phyloP scores from a whole-genome alignment of 2,329 filamentous ascomycete genomes.

The Claviceps fusiformis region DNA sequence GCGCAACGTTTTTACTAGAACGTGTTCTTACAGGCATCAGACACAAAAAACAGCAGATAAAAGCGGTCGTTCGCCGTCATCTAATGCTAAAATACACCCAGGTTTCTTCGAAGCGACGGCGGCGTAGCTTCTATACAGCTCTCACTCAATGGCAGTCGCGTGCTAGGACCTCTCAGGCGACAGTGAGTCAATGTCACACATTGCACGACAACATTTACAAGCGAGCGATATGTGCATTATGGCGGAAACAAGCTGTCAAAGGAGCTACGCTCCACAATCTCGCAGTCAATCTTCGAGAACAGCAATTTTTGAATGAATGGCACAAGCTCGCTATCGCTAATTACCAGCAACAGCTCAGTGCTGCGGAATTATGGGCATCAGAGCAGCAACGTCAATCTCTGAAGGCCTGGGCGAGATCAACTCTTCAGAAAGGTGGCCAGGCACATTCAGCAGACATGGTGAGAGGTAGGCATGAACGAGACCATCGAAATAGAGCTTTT shows the following conservation, averaged over 20 bases:
- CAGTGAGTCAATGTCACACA: conserved; percentile 8
- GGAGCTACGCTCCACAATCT: neutral
- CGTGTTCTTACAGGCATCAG: conserved; percentile 14
- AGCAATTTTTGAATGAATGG: conserved; percentile 10
- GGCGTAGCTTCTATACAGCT: conserved; percentile 18
- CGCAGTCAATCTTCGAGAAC: neutral
- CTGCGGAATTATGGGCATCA: conserved; percentile 19
- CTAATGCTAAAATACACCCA: conserved; percentile 23
- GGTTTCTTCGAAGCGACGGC: conserved; percentile 19
- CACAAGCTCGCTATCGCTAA: conserved; percentile 9
- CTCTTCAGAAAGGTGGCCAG: conserved; percentile 23
- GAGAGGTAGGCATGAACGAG: conserved; percentile 18
- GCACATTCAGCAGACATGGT: conserved; percentile 23
- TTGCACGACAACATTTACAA: conserved; percentile 6
- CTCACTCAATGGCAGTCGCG: conserved; percentile 18
- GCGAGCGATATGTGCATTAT: conserved; percentile 8
- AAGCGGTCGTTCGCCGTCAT: conserved; percentile 17
- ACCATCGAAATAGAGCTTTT: conserved; percentile 18
- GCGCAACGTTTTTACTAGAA: conserved; percentile 15
- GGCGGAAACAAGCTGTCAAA: conserved; percentile 9
- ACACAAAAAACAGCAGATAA: conserved; percentile 15
- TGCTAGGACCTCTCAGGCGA: conserved; percentile 5
- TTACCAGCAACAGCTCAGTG: conserved; percentile 13
- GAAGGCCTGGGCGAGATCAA: conserved; percentile 24
- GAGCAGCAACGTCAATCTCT: conserved; percentile 20